Percentiles rank a stretch among this genome's conserved stretches.
Evolutionary conservation across 768 basidiomycete genomes (phyloP).

Genomic region (Kwoniella heveanensis): DNA sequence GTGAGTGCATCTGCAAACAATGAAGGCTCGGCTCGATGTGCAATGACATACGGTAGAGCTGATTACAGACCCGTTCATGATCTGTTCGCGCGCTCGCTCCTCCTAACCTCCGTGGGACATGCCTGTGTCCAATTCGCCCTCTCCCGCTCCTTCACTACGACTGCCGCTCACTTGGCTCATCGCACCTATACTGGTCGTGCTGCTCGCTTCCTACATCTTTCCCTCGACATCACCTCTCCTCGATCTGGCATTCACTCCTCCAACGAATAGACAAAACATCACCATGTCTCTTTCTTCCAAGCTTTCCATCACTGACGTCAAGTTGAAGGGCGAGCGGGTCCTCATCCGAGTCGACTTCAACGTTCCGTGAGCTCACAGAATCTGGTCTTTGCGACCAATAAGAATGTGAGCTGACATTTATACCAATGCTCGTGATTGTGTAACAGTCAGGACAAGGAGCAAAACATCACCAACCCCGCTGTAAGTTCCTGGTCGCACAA

Average conservation of each 20-base stretch:
- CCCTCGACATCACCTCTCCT: not conserved
- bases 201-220: conserved; percentile 8
- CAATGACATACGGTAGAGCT: not conserved
- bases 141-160: conserved; percentile 2
- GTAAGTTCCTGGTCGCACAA: conserved; percentile 61
- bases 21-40: no score
- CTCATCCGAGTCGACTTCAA: conserved; percentile 56
- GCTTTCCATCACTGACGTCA: conserved; percentile 86
- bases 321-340: conserved; percentile 67
- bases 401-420: not conserved
- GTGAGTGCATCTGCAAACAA: not conserved
- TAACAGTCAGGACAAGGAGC: conserved; percentile 68
- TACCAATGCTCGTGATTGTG: not conserved
- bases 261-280: conserved; percentile 3
- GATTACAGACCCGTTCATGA: not conserved
- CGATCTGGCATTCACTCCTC: not conserved
- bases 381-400: not conserved
- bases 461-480: conserved; percentile 92
- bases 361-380: conserved; percentile 36
- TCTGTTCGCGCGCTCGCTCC: not conserved
- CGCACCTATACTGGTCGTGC: conserved; percentile 13
- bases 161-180: conserved; percentile 3
- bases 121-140: not conserved
- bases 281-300: conserved; percentile 94
- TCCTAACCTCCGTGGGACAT: not conserved